Evolutionary conservation across 306 rosid genomes (phyloP), one percentile per base, ranked within the genome.

Genomic region (Vicia faba): DNA sequence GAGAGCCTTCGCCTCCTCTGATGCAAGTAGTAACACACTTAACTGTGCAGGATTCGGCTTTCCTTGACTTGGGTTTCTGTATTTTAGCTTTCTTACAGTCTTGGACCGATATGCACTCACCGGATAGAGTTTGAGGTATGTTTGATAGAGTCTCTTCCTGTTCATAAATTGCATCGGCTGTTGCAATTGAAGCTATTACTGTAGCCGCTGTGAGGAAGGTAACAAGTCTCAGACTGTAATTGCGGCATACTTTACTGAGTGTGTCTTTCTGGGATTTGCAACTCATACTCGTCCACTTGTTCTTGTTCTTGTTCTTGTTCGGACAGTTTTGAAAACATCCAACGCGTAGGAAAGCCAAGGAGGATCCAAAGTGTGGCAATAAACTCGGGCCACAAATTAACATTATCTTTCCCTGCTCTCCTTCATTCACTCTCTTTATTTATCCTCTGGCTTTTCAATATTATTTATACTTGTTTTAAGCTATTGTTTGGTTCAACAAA

Each of bases 1-100:
- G 97, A 26, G 97, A 91, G 61, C 97, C 96, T 2, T 86, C 85
- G n/a, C 95, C 98, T 0, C 97, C 98, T 5, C 84, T 77, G 64
- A 93, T 89, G 80, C 98, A 93, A 79, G 98, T 93, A 41, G 86
- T 81, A 61, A 93, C 96, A 58, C 96, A 93, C 75, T 82, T 89
- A 71, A 20, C 75, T 0, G 97, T 93, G 78, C 98, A 93, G 26
- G 96, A 81, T 71, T 93, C 96, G 0, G 97, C 98, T 76, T 86
- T 84, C 61, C 86, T 84, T 8, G 98, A 89, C 68, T 83, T 93
- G 2, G 98, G 98, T 75, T 82, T 80, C 69, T 93, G 98, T 49
- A 93, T 93, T 64, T 80, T 79, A 15, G 87, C 54, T 74, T 68
- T 87, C 87, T 76, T 82, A 78, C 98, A 88, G 28, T 83, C 88